Percentiles rank a stretch among this genome's conserved stretches.
Evolutionary conservation across 495 filamentous ascomycete species (phyloP).

Genomic region (Hyaloscypha hepaticicola): DNA sequence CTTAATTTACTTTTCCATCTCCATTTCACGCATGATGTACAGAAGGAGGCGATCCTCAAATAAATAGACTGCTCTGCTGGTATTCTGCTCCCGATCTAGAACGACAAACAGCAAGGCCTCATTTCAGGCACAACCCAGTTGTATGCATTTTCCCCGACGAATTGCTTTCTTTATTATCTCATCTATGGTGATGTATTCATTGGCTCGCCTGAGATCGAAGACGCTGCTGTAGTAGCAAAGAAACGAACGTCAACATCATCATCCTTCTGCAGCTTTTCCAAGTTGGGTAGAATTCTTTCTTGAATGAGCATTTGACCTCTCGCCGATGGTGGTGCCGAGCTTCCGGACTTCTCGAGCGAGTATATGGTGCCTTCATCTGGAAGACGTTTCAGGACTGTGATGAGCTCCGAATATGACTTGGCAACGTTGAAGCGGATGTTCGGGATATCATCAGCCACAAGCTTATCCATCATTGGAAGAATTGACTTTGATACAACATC

Average conservation of each 20-base stretch:
- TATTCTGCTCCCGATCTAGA: conserved; percentile 32
- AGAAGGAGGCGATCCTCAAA: conserved; percentile 3
- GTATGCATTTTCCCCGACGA: conserved; percentile 27
- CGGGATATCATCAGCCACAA: conserved; percentile 90
- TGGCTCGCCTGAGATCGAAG: conserved; percentile 46
- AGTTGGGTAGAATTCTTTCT: conserved; percentile 79
- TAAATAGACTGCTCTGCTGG: conserved; percentile 26
- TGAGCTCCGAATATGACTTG: conserved; percentile 89
- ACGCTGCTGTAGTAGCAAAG: conserved; percentile 67
- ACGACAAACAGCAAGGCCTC: conserved; percentile 24
- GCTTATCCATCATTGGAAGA: conserved; percentile 91
- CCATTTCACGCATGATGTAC: conserved; percentile 10
- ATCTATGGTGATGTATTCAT: conserved; percentile 62
- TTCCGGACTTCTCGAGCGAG: conserved; percentile 74
- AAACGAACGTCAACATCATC: conserved; percentile 97
- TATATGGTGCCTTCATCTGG: conserved; percentile 85
- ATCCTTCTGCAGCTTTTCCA: conserved; percentile 94
- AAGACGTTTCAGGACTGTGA: conserved; percentile 84
- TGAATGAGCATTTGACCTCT: conserved; percentile 80
- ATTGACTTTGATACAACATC: conserved; percentile 90
- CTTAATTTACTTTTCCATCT: background rate
- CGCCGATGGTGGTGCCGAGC: conserved; percentile 59
- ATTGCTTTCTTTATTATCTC: conserved; percentile 29
- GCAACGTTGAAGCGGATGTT: conserved; percentile 99
- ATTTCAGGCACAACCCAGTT: conserved; percentile 20